These are phyloP conservation scores for Pythium rhizo-oryzae DNA, from an alignment of 352 stramenopile genomes.

Conservation along the genomic window DNA sequence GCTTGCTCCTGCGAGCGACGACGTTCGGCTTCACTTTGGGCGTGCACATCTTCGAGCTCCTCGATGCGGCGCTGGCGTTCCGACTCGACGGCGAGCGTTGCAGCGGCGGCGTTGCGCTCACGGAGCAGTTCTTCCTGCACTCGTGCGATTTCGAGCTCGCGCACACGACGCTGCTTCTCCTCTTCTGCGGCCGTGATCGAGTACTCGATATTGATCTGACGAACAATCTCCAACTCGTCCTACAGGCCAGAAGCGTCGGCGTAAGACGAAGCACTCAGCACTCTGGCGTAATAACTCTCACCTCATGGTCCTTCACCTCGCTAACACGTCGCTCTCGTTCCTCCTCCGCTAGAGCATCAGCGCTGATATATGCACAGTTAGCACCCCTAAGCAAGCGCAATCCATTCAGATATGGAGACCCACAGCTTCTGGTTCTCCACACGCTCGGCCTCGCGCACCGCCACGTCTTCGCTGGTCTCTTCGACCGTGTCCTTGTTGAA, in stretches of 20 bases:
- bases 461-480: slow-evolving; percentile 41
- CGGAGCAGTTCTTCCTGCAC: slow-evolving; percentile 67
- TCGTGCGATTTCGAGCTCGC: slow-evolving; percentile 63
- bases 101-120: slow-evolving; percentile 42
- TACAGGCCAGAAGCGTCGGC: neutral
- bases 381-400: no score
- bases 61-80: slow-evolving; percentile 55
- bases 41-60: slow-evolving; percentile 34
- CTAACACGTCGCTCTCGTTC: slow-evolving; percentile 58
- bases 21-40: slow-evolving; percentile 34
- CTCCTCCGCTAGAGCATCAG: slow-evolving; percentile 54
- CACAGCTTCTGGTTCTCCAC: slow-evolving; percentile 55
- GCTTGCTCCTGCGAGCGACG: slow-evolving; percentile 37
- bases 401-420: neutral
- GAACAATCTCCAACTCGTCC: slow-evolving; percentile 62
- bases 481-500: slow-evolving; percentile 41
- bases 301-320: slow-evolving; percentile 53
- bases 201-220: slow-evolving; percentile 76
- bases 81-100: slow-evolving; percentile 43
- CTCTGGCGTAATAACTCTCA: neutral
- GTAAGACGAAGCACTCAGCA: neutral
- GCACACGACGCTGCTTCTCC: slow-evolving; percentile 64
- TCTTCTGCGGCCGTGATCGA: slow-evolving; percentile 63
- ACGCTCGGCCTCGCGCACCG: slow-evolving; percentile 40
- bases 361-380: no score